phyloP scores from a whole-genome alignment of 176 grass and related monocot genomes.

The Zea mays region Zm-B73-REFERENCE-NAM-5.0 NC_050099.1:25954001-25954500 shows the following conservation, averaged over 20 bases:
- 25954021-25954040: slow-evolving; percentile 40
- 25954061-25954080: slow-evolving; percentile 99
- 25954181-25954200: slow-evolving; percentile 70
- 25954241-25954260: neutral
- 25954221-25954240: slow-evolving; percentile 14
- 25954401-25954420: slow-evolving; percentile 87
- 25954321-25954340: slow-evolving; percentile 69
- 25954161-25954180: slow-evolving; percentile 72
- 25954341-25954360: slow-evolving; percentile 75
- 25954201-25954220: neutral
- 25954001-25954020: neutral
- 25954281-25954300: slow-evolving; percentile 61
- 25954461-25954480: slow-evolving; percentile 80
- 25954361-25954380: slow-evolving; percentile 87
- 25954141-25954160: slow-evolving; percentile 71
- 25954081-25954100: slow-evolving; percentile 60
- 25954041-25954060: slow-evolving; percentile 99
- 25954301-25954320: slow-evolving; percentile 88
- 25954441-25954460: slow-evolving; percentile 89
- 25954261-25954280: slow-evolving; percentile 5
- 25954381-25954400: slow-evolving; percentile 83
- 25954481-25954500: slow-evolving; percentile 38
- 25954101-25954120: slow-evolving; percentile 74
- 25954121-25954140: slow-evolving; percentile 86
- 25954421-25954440: slow-evolving; percentile 88